Evolutionary conservation across 2,329 filamentous ascomycete species (phyloP), one percentile per base, ranked within the genome.

Genomic region (Bipolaris sorokiniana): DNA sequence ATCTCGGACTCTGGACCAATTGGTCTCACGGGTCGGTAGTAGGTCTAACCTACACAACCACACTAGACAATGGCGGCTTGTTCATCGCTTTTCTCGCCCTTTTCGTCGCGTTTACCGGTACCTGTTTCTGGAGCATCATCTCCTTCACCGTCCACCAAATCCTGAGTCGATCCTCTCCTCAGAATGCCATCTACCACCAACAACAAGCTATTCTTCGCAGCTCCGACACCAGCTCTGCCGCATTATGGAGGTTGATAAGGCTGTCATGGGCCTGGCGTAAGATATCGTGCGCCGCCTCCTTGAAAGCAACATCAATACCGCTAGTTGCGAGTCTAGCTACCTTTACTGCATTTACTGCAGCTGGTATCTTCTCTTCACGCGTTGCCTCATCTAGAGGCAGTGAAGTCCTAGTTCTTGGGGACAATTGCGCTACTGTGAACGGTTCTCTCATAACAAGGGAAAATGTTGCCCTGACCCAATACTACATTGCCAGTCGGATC

Each of bases 141-240:
- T 69, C 66, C 10, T 76, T 71, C 37, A 31, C 44, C 5, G 42
- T 74, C 4, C 72, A 75, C 46, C 67, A 67, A 40, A 31, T 37
- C 11, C 58, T 60, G 7, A 64, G 69, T 2, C 52, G 53, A 2
- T 16, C 34, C 5, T 50, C 45, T 16, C 47, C 67, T 7, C 65
- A 69, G 46, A 70, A 73, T 49, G 70, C 64, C 3, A 44, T 75
- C 1, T 64, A 74, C 42, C 68, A 76, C 40, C 73, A 74, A 37
- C 64, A 67, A 33, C 75, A 77, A 54, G 63, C 70, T 0, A 67
- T 76, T 10, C 59, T 77, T 13, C 68, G 72, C 4, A 77, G 76
- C 46, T 66, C 65, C 3, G 58, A 67, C n/a, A 68, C 61, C 15
- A 65, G 63, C 16, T 56, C 59, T 36, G 59, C 61, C 46, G 68